Base-by-base conservation (phyloP, 2,329 filamentous ascomycete genomes). In the Epichloe festucae region DNA sequence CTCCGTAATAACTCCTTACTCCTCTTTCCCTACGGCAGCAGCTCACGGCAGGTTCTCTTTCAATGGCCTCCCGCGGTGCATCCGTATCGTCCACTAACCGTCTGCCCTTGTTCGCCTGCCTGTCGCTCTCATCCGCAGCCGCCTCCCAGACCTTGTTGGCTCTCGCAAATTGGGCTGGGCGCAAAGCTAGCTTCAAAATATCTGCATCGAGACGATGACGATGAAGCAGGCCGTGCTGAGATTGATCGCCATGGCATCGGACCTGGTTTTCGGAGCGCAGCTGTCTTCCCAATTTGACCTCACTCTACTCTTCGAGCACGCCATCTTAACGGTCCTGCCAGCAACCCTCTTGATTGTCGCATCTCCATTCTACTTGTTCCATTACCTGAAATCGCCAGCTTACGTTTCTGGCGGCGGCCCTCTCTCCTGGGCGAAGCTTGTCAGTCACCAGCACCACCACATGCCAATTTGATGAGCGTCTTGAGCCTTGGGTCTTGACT, bases 341-440 rank as follows among this genome's bases (percentile, higher is more conserved):
- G 46, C 51, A 11, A 31, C 27, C 17, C 40, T 55, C n/a, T 36
- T 54, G 21, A 48, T 55, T n/a, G 15, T 45, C 34, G 52, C 48
- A 3, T 45, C 51, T 15, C 51, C 54, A 3, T 35, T 54, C 21
- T 52, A 48, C 34, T 17, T 54, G 21, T 36, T 52, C 5, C 35
- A 44, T 11, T 57, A 49, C 8, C 53, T 34, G 51, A 53, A 23
- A 54, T 47, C 38, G 38, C 52, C 48, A 10, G 27, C 50, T 4
- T 49, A 46, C 21, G 41, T 51, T n/a, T 23, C 49, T 3, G 45
- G 46, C 21, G 46, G 42, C 12, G 21, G 19, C 42, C 14, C 4
- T 31, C 54, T 58, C 6, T 48, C 57, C 14, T 56, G 53, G 54
- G 43, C 53, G 19, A 62, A 62, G 35, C 51, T 60, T 17, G 58